A percentile compares a stretch with the other conserved stretches of the same genome.
Evolutionary conservation across 2,329 filamentous ascomycete species (phyloP).

Genomic region (Colletotrichum sublineola): DNA sequence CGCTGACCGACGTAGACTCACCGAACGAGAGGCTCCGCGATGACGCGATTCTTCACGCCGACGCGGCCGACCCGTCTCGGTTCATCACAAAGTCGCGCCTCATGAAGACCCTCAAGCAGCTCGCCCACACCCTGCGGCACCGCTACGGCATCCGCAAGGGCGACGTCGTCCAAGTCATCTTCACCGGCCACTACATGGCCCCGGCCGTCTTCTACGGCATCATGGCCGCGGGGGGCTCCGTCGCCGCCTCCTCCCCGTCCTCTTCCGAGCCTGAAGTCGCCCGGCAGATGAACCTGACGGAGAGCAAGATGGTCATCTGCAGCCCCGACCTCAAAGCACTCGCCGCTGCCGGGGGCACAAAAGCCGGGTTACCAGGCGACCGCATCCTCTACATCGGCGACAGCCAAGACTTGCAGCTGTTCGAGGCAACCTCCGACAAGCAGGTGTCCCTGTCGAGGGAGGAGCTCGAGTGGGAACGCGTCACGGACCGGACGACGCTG

Average conservation of each 20-base stretch:
- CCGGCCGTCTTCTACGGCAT: constrained; percentile 68
- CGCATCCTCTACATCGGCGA: constrained; percentile 45
- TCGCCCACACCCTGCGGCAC: constrained; percentile 67
- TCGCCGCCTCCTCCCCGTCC: constrained; percentile 65
- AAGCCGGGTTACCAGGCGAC: constrained; percentile 57
- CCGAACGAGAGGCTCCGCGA: constrained; percentile 50
- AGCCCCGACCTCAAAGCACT: constrained; percentile 62
- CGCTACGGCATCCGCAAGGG: constrained; percentile 61
- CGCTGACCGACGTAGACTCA: neutral
- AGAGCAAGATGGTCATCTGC: constrained; percentile 58
- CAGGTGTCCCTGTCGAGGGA: constrained; percentile 51
- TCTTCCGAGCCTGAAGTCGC: constrained; percentile 65
- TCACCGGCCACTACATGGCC: constrained; percentile 68
- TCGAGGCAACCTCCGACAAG: constrained; percentile 48
- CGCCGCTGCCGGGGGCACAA: constrained; percentile 62
- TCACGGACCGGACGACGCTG: constrained; percentile 64
- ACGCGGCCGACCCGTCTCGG: constrained; percentile 68
- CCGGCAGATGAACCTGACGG: constrained; percentile 57
- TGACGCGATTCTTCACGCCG: constrained; percentile 67
- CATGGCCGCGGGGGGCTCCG: constrained; percentile 71
- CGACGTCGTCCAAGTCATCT: constrained; percentile 69
- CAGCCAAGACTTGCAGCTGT: constrained; percentile 44
- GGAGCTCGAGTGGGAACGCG: constrained; percentile 64
- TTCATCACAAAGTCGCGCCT: constrained; percentile 66
- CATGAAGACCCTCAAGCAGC: constrained; percentile 62